Base-by-base conservation (phyloP, 1,284 basidiomycete species). In the Cutaneotrichosporon mucoides region DNA sequence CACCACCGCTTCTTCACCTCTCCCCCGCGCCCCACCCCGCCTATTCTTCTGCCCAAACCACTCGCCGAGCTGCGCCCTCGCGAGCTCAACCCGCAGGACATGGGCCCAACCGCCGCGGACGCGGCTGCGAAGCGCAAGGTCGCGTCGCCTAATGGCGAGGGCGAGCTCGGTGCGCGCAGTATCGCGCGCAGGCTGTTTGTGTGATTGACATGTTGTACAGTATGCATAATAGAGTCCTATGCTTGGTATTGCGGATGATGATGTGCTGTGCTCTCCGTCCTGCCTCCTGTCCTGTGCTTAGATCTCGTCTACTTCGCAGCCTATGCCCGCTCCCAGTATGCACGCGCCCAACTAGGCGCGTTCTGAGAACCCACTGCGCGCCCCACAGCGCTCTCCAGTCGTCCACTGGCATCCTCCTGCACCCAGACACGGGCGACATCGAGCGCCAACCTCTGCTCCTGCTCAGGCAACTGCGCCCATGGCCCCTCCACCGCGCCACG, bases 401-500 rank as follows among this genome's bases (percentile, higher is more conserved):
- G 42, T 8, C 68, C 62, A 38, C 58, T 65, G 7, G 16, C 42
- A 43, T 73, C 70, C 60, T 66, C 65, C 45, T 66, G 61, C 12
- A 34, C 51, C 72, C 75, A 73, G 2, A 70, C 63, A 7, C 47
- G 59, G 16, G 68, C 82, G 35, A 84, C 71, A 61, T 86, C 82
- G 56, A 88, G 68, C 3, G 79, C 82, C 6, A 86, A 75, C 40
- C 73, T 70, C 55, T 81, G 80, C 16, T 66, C 57, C 35, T 51
- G 48, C 37, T 68, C 33, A 7, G 83, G 82, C 37, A 93, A 76
- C 71, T 84, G 88, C 50, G 79, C 74, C 76, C 85, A 94, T 10
- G 92, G 91, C 0, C 92, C 92, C 15, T 79, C 76, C 33, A 92
- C 72, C 54, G 80, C 80, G 6, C 91, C 91, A 49, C 84, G 84